Evolutionary conservation across 495 filamentous ascomycete genomes (phyloP).

Genomic region (Penicillium angulare): DNA sequence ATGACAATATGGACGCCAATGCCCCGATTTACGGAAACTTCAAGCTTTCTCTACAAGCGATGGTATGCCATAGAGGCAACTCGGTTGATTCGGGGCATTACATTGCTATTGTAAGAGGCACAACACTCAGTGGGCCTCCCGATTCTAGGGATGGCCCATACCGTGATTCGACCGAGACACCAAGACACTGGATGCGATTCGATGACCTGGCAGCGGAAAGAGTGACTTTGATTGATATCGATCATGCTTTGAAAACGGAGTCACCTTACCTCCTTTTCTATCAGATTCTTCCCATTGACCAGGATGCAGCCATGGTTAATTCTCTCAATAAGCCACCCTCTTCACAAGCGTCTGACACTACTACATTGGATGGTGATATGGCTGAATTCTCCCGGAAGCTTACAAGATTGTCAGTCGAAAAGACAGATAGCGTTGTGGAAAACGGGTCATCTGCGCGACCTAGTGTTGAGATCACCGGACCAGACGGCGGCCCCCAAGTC

Average conservation of each 20-base stretch:
- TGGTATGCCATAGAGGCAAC: constrained; percentile 86
- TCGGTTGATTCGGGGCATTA: constrained; percentile 94
- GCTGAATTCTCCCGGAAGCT: constrained; percentile 19
- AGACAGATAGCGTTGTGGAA: constrained; percentile 24
- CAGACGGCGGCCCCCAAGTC: constrained; percentile 15
- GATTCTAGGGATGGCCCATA: constrained; percentile 48
- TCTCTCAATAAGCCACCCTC: constrained; percentile 54
- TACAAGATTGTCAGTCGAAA: constrained; percentile 9
- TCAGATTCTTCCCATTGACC: constrained; percentile 83
- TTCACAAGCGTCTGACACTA: constrained; percentile 51
- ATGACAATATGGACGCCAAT: constrained; percentile 64
- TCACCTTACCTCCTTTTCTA: constrained; percentile 95
- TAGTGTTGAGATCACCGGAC: constrained; percentile 43
- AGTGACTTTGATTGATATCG: constrained; percentile 73
- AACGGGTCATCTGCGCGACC: constrained; percentile 31
- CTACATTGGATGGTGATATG: constrained; percentile 28
- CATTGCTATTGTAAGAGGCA: constrained; percentile 73
- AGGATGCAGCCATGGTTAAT: constrained; percentile 56
- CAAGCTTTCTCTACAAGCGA: constrained; percentile 83
- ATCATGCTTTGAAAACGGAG: constrained; percentile 72
- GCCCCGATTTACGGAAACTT: constrained; percentile 75
- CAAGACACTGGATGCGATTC: constrained; percentile 79
- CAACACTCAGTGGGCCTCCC: constrained; percentile 47
- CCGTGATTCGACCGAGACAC: constrained; percentile 50
- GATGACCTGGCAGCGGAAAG: constrained; percentile 78